These are phyloP conservation scores for Erodium trifolium DNA, from an alignment of 441 rosid species.

Conservation along the genomic window DNA sequence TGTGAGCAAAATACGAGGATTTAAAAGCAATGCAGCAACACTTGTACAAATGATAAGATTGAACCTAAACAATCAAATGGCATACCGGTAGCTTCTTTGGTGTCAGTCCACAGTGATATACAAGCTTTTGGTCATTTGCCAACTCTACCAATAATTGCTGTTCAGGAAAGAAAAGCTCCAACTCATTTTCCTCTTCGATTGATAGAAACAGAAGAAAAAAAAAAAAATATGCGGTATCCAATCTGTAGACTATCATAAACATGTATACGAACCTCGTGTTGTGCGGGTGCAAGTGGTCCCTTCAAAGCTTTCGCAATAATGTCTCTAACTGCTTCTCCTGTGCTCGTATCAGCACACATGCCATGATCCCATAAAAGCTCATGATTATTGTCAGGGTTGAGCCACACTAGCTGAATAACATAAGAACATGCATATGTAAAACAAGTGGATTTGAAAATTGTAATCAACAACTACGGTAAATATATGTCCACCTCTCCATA, in stretches of 20 bases:
- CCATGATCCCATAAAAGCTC: conserved; percentile 95
- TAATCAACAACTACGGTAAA: conserved; percentile 14
- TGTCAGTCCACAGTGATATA: conserved; percentile 84
- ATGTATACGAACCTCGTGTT: conserved; percentile 54
- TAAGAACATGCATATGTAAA: conserved; percentile 21
- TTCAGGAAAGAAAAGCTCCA: conserved; percentile 13
- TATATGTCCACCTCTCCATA: conserved; percentile 54
- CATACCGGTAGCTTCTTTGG: conserved; percentile 87
- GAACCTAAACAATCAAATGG: conserved; percentile 17
- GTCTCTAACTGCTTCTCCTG: conserved; percentile 81
- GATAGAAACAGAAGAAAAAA: conserved; percentile 1
- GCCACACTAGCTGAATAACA: conserved; percentile 72
- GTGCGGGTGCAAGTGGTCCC: conserved; percentile 72
- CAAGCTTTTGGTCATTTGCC: conserved; percentile 80
- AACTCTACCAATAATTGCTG: conserved; percentile 70
- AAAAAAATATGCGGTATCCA: not conserved
- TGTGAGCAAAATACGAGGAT: conserved; percentile 29
- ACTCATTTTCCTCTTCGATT: conserved; percentile 16
- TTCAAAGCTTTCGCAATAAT: conserved; percentile 76
- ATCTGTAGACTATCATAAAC: not conserved
- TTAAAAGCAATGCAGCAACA: conserved; percentile 15
- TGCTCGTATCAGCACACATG: conserved; percentile 98
- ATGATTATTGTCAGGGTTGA: conserved; percentile 82
- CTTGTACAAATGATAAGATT: not conserved
- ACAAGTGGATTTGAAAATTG: conserved; percentile 13